Evolutionary conservation across 768 basidiomycete species (phyloP).

Genomic region (Wakefieldia striispora): DNA sequence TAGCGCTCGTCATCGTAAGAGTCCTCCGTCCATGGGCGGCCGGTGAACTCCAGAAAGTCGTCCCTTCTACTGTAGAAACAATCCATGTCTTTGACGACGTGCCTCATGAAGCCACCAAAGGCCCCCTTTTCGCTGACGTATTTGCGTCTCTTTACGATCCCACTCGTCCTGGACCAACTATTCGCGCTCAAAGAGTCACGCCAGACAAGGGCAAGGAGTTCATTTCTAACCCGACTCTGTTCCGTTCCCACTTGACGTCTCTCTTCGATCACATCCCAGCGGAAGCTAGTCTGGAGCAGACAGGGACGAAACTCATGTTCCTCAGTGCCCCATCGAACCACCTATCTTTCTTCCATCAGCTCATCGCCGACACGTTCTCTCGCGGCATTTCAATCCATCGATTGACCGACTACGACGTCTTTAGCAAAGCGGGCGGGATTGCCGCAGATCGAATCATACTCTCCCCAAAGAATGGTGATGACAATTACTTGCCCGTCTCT

Average conservation of each 20-base stretch:
- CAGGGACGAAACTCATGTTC: conserved; percentile 46
- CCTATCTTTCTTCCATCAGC: conserved; percentile 46
- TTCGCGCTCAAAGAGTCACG: conserved; percentile 58
- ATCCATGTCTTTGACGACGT: conserved; percentile 83
- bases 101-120: conserved; percentile 56
- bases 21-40: conserved; percentile 85
- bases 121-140: conserved; percentile 70
- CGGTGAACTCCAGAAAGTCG: conserved; percentile 50
- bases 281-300: conserved; percentile 23
- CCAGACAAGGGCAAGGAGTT: conserved; percentile 56
- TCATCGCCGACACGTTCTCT: conserved; percentile 58
- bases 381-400: conserved; percentile 55
- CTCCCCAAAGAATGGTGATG: conserved; percentile 39
- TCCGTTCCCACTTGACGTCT: conserved; percentile 41
- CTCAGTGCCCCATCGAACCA: conserved; percentile 47
- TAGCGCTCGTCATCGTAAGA: conserved; percentile 71
- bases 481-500: conserved; percentile 50
- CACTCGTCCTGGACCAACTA: conserved; percentile 32
- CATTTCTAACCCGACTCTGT: conserved; percentile 41
- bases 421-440: conserved; percentile 71
- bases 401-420: conserved; percentile 69
- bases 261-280: conserved; percentile 27
- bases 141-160: conserved; percentile 54
- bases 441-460: conserved; percentile 69
- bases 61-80: conserved; percentile 57